Evolutionary conservation across 2,329 filamentous ascomycete genomes (phyloP), one percentile per base, ranked within the genome.

Genomic region (Sclerotinia sclerotiorum): DNA sequence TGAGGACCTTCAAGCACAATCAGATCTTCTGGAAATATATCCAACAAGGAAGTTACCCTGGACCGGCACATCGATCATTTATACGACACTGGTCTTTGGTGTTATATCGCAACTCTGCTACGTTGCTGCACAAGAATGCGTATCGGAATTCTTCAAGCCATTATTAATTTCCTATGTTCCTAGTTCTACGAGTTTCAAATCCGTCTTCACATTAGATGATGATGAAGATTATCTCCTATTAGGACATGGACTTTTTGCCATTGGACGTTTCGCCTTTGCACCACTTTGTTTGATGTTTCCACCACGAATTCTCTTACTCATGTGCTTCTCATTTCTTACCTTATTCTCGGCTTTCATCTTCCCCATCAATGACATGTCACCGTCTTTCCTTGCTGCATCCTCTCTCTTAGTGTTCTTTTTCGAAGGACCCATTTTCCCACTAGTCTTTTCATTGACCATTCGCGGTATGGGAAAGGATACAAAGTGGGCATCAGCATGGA

Each of bases 391-490:
- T 32, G 79, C 82, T 32, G 82, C 87, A n/a, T 88, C 92, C 72
- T 80, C 91, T 2, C 82, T 89, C 51, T 74, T 94, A 39, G 90
- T 91, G 71, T 89, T 92, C 72, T 92, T 96, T 78, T 92, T 91
- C 75, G 92, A 94, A 78, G 91, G 89, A 0, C 92, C 93, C 64
- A 87, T 92, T 73, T 97, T 92, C 83, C 93, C 93, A 0, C 88
- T 94, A 1, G 88, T 95, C 69, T 93, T 93, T 73, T 88, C 91
- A 4, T 84, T 95, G 17, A 91, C 90, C 3, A 88, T 97, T 69
- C 87, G 92, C 3, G 92, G 93, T 0, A 86, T 96, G 62, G 93
- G 93, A 0, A 84, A 86, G n/a, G 85, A 92, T 72, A 93, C 90
- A 5, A 96, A 96, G 80, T 85, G 89, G 60, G 92, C 90, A 0